Evolutionary conservation across 495 filamentous ascomycete genomes (phyloP).

Genomic region (Corynascus novoguineensis): DNA sequence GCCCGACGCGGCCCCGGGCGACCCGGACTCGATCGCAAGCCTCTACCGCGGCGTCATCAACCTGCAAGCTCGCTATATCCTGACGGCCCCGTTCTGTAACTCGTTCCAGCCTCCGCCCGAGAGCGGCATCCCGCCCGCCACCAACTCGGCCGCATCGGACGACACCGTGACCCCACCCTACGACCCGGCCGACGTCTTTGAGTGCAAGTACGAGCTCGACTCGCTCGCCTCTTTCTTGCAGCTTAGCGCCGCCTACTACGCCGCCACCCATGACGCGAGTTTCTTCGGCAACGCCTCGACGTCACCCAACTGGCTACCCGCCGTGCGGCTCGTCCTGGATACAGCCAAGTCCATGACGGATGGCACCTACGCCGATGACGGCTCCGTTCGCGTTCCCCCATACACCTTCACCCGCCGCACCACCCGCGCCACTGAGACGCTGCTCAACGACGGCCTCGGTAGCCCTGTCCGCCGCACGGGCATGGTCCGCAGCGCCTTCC

Average conservation of each 20-base stretch:
- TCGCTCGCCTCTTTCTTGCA: conserved; percentile 60
- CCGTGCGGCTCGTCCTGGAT: conserved; percentile 45
- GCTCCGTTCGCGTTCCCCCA: conserved; percentile 43
- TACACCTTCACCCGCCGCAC: conserved; percentile 56
- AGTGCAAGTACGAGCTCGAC: conserved; percentile 64
- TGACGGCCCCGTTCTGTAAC: conserved; percentile 58
- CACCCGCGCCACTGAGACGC: conserved; percentile 52
- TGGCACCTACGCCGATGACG: conserved; percentile 52
- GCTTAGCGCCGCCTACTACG: conserved; percentile 53
- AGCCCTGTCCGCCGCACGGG: conserved; percentile 56
- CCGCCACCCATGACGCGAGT: conserved; percentile 49
- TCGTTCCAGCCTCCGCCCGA: conserved; percentile 58
- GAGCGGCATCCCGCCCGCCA: conserved; percentile 38
- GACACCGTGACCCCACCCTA: conserved; percentile 25
- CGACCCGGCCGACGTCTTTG: conserved; percentile 32
- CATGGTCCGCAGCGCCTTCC: conserved; percentile 56
- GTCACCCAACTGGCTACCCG: conserved; percentile 54
- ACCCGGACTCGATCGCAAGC: conserved; percentile 45
- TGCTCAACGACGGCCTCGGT: conserved; percentile 53
- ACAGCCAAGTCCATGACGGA: conserved; percentile 48
- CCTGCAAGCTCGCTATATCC: conserved; percentile 57
- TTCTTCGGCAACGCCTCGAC: conserved; percentile 53
- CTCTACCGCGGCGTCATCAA: conserved; percentile 63
- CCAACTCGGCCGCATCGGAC: conserved; percentile 23
- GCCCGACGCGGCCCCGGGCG: conserved; percentile 30